Conservation (phyloP, 306 rosid genomes). For the Glycine soja region DNA sequence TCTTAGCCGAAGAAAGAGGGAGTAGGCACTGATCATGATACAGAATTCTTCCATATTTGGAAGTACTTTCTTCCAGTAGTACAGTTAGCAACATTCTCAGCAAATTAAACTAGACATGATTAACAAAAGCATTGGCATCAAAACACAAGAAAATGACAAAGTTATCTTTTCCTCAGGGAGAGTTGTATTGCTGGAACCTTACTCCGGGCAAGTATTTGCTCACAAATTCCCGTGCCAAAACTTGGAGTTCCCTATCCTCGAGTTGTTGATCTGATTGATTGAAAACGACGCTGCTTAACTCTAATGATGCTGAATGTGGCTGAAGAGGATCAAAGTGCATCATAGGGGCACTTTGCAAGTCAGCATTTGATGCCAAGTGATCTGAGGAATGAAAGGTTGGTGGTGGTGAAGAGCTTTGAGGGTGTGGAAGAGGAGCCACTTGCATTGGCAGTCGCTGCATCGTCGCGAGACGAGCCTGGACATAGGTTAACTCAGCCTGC, state of each 20-base stretch:
- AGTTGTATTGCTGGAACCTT: constrained; percentile 58
- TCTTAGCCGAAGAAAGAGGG: neutral
- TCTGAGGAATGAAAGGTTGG: constrained; percentile 49
- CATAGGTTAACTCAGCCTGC: constrained; percentile 82
- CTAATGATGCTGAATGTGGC: constrained; percentile 41
- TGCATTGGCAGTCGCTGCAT: constrained; percentile 27
- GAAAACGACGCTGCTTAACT: constrained; percentile 34
- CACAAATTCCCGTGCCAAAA: constrained; percentile 68
- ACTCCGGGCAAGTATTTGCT: constrained; percentile 72
- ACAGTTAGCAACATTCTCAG: constrained; percentile 28
- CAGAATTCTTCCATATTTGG: constrained; percentile 38
- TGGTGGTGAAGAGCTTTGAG: constrained; percentile 32
- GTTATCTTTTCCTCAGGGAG: constrained; percentile 32
- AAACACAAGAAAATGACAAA: neutral
- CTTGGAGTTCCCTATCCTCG: constrained; percentile 65
- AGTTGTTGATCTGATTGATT: constrained; percentile 53
- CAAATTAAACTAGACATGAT: constrained; percentile 27
- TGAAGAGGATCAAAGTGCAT: constrained; percentile 51
- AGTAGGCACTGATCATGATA: neutral
- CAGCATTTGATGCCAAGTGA: constrained; percentile 42
- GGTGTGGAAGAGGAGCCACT: constrained; percentile 25
- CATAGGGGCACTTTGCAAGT: constrained; percentile 51
- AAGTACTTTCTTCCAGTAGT: constrained; percentile 7
- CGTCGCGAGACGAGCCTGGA: constrained; percentile 76
- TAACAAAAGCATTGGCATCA: constrained; percentile 6